A percentile compares a stretch with the other conserved stretches of the same genome.
These are phyloP conservation scores for Lipomyces orientalis DNA, from an alignment of 805 yeast species.

Conservation along the genomic window DNA sequence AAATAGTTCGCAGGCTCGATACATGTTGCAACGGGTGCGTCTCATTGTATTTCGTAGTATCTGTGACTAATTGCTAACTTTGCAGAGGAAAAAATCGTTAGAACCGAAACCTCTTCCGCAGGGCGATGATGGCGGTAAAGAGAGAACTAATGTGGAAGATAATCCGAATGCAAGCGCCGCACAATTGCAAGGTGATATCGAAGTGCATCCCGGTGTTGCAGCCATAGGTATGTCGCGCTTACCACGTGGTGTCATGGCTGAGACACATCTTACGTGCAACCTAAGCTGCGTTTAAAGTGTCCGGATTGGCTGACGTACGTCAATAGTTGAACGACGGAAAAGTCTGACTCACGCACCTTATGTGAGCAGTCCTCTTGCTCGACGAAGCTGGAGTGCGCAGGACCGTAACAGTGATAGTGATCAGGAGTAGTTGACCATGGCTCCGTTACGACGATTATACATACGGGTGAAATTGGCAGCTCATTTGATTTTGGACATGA, in stretches of 20 bases:
- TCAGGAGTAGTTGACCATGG: background rate
- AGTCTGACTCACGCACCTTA: conserved; percentile 26
- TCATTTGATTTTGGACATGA: background rate
- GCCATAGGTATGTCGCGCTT: background rate
- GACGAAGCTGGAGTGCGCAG: conserved; percentile 18
- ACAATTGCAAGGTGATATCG: background rate
- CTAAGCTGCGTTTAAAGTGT: too few species aligned
- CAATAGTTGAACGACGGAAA: background rate
- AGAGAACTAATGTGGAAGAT: background rate
- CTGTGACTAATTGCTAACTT: background rate
- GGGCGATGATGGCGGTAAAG: background rate
- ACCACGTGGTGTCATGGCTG: background rate
- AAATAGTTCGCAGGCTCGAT: background rate
- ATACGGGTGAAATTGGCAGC: background rate
- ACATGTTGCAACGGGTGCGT: conserved; percentile 17
- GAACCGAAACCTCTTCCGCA: conserved; percentile 18
- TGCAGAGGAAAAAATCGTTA: conserved; percentile 20
- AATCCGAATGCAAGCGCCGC: background rate
- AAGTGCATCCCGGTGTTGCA: background rate
- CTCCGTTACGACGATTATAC: background rate
- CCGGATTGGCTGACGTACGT: background rate
- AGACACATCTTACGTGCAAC: background rate
- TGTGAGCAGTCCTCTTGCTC: conserved; percentile 35
- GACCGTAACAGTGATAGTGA: background rate
- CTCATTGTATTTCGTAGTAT: background rate